Conservation (phyloP, 2,329 filamentous ascomycete genomes). For the Diplodia sapinea region DNA sequence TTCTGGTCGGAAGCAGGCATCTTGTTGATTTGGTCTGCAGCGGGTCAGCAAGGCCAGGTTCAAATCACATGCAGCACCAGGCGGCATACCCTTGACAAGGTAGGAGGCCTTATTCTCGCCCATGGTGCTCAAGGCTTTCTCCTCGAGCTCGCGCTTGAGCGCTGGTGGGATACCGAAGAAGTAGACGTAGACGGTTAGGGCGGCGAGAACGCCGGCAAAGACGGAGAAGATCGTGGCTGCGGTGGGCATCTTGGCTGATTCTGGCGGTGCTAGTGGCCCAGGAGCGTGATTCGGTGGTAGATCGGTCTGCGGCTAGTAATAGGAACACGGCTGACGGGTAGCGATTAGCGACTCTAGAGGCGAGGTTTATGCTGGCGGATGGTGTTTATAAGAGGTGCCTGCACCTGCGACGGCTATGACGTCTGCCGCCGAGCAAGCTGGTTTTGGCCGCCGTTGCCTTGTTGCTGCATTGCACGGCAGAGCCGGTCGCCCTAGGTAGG, state of each 20-base stretch:
- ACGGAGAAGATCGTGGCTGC: conserved; percentile 39
- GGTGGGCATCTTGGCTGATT: conserved; percentile 29
- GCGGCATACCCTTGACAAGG: conserved; percentile 45
- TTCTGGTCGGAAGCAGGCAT: conserved; percentile 47
- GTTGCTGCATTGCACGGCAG: conserved; percentile 16
- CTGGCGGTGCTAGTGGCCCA: conserved; percentile 1
- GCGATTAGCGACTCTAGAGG: background rate
- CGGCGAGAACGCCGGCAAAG: conserved; percentile 44
- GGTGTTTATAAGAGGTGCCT: conserved; percentile 15
- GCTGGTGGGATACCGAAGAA: conserved; percentile 56
- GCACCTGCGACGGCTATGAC: conserved; percentile 15
- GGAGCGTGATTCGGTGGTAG: background rate
- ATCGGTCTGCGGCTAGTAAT: conserved; percentile 9
- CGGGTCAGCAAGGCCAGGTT: conserved; percentile 23
- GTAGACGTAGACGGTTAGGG: conserved; percentile 50
- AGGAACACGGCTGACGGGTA: background rate
- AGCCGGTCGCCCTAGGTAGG: background rate
- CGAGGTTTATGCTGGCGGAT: conserved; percentile 2
- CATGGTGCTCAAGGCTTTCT: conserved; percentile 57
- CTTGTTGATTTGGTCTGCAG: conserved; percentile 47
- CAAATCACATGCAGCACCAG: background rate
- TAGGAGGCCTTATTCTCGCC: conserved; percentile 58
- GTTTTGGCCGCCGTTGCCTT: conserved; percentile 14
- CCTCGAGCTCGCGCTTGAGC: conserved; percentile 54
- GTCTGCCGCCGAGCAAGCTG: conserved; percentile 20